Base-by-base conservation (phyloP, 495 filamentous ascomycete genomes). In the Xylaria castorea region DNA sequence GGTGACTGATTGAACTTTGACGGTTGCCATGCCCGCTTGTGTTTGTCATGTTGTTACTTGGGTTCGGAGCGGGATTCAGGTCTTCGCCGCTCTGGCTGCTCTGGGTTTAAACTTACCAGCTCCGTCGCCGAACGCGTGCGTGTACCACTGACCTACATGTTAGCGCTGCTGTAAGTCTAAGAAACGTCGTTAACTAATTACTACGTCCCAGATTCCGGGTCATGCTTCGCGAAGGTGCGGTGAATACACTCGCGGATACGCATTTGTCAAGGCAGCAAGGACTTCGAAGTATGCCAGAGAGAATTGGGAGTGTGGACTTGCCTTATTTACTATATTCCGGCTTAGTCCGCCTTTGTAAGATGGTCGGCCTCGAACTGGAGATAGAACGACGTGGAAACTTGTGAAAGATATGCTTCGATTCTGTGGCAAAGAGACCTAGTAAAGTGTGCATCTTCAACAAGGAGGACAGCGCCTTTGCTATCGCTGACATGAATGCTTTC, bases 191-290 rank as follows among this genome's bases (percentile, higher is more conserved):
- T 40, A 4, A 25, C n/a, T 0, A 18, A 6, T 40, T 9, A n/a
- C 12, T 4, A 38, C n/a, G 58, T 40, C 7, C 32, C 32, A 1
- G 20, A 38, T 40, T 62, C n/a, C 2, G 8, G 7, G 1, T 78
- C 76, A 34, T 76, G 75, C 18, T 62, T 53, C 6, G 20, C 22
- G 2, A 63, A 18, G n/a, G 76, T 78, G 32, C 72, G 74, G 60
- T 62, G 60, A 12, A 62, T 38, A 25, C 16, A 40, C 3, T 42
- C 36, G 36, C 36, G 60, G 60, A 62, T 38, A 11, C 60, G 42
- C 60, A 62, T 62, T 42, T 62, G 7, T 22, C 14, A 32, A 60
- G 6, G 6, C 2, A 16, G 0, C 34, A 30, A 12, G 14, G n/a
- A 40, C 20, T n/a, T 62, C 7, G 36, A 62, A 38, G n/a, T 40